Percentiles rank a stretch among this genome's conserved stretches.
Evolutionary conservation across 257 asterid genomes (phyloP).

Genomic region (Misopates orontium): DNA sequence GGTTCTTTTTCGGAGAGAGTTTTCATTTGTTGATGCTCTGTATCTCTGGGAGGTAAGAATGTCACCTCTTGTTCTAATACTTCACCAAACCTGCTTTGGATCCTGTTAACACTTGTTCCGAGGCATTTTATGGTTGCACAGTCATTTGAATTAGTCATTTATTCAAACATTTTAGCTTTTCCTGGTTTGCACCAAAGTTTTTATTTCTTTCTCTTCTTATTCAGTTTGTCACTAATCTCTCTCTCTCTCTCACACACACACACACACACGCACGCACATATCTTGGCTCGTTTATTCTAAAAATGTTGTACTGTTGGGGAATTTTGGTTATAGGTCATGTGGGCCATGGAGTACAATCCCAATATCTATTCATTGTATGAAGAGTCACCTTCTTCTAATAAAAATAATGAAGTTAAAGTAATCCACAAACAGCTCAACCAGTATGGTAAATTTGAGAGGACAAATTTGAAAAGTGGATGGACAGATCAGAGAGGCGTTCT

Average conservation of each 20-base stretch:
- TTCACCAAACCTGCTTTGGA: neutral
- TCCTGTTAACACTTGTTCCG: neutral
- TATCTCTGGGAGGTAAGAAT: slow-evolving; percentile 92
- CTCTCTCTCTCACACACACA: too few species aligned
- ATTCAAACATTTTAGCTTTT: neutral
- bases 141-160: neutral
- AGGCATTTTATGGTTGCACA: neutral
- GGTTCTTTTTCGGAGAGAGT: slow-evolving; percentile 95
- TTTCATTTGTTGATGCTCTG: slow-evolving; percentile 84
- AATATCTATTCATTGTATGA: slow-evolving; percentile 61
- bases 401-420: slow-evolving; percentile 44
- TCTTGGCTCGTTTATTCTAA: neutral
- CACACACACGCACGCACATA: neutral
- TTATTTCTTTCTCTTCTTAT: neutral
- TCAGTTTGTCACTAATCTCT: neutral
- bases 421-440: slow-evolving; percentile 57
- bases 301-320: neutral
- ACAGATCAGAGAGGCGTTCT: slow-evolving; percentile 76
- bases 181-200: neutral
- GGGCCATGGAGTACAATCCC: slow-evolving; percentile 99
- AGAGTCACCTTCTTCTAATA: slow-evolving; percentile 40
- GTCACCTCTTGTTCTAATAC: slow-evolving; percentile 4
- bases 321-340: slow-evolving; percentile 67
- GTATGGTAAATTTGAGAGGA: slow-evolving; percentile 86
- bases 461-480: slow-evolving; percentile 72